Percentiles rank a stretch among this genome's conserved stretches.
Evolutionary conservation across 1,284 basidiomycete genomes (phyloP).

Genomic region (Gastroboletus turbinatus): DNA sequence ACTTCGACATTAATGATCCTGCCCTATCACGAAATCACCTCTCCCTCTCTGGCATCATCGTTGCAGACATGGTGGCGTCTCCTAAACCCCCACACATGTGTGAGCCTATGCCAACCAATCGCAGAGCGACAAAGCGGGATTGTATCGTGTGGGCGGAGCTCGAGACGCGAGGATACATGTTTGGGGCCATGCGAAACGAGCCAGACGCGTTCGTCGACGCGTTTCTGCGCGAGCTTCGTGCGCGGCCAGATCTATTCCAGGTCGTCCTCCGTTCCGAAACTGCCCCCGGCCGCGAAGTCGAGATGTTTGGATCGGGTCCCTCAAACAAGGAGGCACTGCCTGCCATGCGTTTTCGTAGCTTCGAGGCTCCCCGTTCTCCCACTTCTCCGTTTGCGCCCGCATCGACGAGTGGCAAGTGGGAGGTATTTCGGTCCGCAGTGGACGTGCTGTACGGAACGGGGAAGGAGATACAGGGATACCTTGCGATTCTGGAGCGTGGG

Average conservation of each 20-base stretch:
- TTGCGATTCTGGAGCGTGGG: neutral
- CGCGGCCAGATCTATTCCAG: constrained; percentile 33
- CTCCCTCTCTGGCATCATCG: constrained; percentile 29
- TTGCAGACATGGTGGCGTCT: constrained; percentile 19
- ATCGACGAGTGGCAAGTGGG: constrained; percentile 16
- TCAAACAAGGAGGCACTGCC: constrained; percentile 6
- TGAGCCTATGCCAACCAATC: constrained; percentile 11
- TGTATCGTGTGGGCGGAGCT: constrained; percentile 23
- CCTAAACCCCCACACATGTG: neutral
- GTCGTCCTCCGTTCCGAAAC: constrained; percentile 27
- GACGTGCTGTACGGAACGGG: constrained; percentile 25
- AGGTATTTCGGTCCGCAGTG: constrained; percentile 7
- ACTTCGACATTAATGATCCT: neutral
- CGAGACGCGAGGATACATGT: constrained; percentile 27
- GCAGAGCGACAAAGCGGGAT: constrained; percentile 15
- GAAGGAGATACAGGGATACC: constrained; percentile 8
- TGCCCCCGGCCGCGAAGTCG: constrained; percentile 4
- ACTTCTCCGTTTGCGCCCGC: neutral
- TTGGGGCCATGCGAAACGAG: constrained; percentile 34
- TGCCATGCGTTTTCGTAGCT: constrained; percentile 16
- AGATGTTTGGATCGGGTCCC: constrained; percentile 27
- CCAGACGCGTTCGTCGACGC: constrained; percentile 16
- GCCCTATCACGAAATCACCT: constrained; percentile 23
- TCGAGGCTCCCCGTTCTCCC: constrained; percentile 24
- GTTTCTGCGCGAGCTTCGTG: constrained; percentile 31